A percentile compares a stretch with the other conserved stretches of the same genome.
Evolutionary conservation across 441 rosid genomes (phyloP).

Genomic region (Aleurites moluccanus): DNA sequence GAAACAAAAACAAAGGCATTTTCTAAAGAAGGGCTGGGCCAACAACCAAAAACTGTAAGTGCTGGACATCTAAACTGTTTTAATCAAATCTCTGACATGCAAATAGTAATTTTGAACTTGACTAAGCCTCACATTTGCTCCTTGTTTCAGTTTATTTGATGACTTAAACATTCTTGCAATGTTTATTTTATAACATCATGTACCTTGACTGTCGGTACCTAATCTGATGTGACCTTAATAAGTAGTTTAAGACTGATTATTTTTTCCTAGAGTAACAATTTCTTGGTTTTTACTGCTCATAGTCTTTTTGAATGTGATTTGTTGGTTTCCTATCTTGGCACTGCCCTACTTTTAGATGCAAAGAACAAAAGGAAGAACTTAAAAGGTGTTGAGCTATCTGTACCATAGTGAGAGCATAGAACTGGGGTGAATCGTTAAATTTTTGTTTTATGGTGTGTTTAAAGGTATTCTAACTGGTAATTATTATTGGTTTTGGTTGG

Average conservation of each 20-base stretch:
- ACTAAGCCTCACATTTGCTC: background rate
- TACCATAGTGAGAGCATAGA: constrained; percentile 1
- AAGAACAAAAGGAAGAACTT: constrained; percentile 1
- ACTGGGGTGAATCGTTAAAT: constrained; percentile 1
- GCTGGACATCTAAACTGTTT: constrained; percentile 8
- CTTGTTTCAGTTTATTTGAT: constrained; percentile 11
- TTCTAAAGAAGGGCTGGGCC: constrained; percentile 99
- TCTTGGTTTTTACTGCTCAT: background rate
- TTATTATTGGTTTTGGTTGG: background rate
- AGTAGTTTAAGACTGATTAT: background rate
- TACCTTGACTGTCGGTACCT: background rate
- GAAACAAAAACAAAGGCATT: constrained; percentile 99
- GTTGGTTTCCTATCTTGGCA: background rate
- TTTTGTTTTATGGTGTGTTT: background rate
- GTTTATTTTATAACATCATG: background rate
- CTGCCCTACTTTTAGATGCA: background rate
- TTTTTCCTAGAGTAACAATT: constrained; percentile 1
- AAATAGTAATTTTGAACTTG: constrained; percentile 17
- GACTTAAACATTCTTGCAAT: constrained; percentile 2
- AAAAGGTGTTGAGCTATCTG: background rate
- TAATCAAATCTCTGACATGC: constrained; percentile 16
- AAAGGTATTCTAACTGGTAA: background rate
- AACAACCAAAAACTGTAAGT: constrained; percentile 98
- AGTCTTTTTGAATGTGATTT: background rate
- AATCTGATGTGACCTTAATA: background rate